Evolutionary conservation across 345 rosid genomes (phyloP).

Genomic region (Adansonia digitata): DNA sequence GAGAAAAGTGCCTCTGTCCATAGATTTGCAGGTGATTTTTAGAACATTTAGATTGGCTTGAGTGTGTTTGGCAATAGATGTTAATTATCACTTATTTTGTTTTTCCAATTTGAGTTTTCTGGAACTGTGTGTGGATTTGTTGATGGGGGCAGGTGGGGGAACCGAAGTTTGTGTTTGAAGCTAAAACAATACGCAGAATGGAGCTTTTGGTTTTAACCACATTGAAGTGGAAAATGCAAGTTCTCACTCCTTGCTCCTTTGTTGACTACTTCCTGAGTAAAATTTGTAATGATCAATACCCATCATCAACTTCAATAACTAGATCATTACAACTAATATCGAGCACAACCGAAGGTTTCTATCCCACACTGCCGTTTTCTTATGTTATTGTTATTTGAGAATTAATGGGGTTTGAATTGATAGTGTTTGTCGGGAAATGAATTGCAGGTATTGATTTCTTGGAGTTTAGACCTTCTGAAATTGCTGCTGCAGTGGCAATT

Average conservation of each 20-base stretch:
- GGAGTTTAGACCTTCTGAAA: constrained; percentile 73
- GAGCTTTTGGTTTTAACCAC: constrained; percentile 53
- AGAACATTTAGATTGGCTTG: background rate
- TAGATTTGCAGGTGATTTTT: constrained; percentile 53
- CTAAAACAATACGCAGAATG: constrained; percentile 58
- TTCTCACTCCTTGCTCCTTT: constrained; percentile 52
- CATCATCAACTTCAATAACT: constrained; percentile 24
- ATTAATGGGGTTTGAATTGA: constrained; percentile 22
- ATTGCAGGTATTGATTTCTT: constrained; percentile 76
- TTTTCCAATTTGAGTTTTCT: background rate
- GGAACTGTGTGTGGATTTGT: constrained; percentile 8
- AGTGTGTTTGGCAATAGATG: background rate
- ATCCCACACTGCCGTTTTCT: background rate
- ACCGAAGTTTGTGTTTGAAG: constrained; percentile 46
- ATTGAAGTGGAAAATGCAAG: constrained; percentile 66
- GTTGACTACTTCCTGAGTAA: constrained; percentile 41
- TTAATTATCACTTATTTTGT: background rate
- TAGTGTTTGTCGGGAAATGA: constrained; percentile 31
- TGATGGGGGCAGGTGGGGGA: constrained; percentile 41
- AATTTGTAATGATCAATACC: constrained; percentile 37
- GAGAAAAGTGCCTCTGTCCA: constrained; percentile 39
- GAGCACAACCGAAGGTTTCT: constrained; percentile 48
- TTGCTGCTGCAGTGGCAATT: constrained; percentile 70
- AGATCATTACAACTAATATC: constrained; percentile 47
- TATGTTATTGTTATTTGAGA: constrained; percentile 7